Conservation (phyloP, 208 protist genomes). For the Novymonas esmeraldas region DNA sequence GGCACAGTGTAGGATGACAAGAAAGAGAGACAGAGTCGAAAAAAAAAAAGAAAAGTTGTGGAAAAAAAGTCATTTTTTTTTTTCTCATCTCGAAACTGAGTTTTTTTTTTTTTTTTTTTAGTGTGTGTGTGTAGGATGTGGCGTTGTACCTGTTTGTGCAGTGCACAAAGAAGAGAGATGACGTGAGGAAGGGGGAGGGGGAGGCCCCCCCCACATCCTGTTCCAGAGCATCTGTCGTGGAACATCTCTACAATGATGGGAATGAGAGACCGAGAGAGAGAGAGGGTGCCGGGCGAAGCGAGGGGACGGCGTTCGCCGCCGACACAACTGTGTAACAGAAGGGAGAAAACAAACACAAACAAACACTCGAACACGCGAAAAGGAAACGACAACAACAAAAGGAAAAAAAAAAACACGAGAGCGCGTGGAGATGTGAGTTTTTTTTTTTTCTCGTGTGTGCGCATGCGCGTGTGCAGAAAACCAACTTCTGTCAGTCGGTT, state of each 20-base stretch:
- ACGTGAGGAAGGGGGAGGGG: neutral
- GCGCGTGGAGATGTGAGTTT: neutral
- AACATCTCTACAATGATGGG: no score
- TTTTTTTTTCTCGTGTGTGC: no score
- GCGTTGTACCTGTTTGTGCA: no score
- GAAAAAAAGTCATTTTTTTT: conserved; percentile 19
- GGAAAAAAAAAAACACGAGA: neutral
- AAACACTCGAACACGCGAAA: neutral
- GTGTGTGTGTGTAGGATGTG: neutral
- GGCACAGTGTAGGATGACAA: no score
- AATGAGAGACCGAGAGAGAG: neutral
- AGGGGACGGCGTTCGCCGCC: no score
- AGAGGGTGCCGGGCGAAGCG: neutral
- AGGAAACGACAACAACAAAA: neutral
- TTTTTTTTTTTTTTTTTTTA: neutral
- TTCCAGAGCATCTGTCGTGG: no score
- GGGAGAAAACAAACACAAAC: neutral
- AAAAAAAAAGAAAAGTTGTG: neutral
- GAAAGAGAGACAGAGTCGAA: neutral
- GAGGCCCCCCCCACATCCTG: no score
- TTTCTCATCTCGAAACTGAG: neutral
- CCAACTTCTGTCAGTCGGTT: no score
- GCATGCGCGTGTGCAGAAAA: no score
- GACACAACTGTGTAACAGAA: no score
- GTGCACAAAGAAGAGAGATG: neutral